Base-by-base conservation (phyloP, 768 basidiomycete species). In the Russula vinacea region DNA sequence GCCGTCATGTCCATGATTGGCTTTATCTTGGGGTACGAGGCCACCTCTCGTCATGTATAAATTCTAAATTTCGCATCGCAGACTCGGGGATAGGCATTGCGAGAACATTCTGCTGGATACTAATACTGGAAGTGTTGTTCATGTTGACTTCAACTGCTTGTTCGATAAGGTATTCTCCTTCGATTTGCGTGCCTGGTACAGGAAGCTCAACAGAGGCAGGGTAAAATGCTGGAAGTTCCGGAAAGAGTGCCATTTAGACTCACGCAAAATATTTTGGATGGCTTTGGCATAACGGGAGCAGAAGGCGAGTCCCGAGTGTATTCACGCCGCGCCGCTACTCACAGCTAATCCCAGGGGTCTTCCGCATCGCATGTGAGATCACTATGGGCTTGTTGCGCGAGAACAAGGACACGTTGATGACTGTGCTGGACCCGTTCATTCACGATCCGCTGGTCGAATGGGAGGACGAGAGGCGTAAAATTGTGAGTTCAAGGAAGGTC, bases 1-100 rank as follows among this genome's bases (percentile, higher is more conserved):
- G 97, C 96, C 0, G 97, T 98, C 59, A 98, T 97, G 89, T 97
- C 91, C 1, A 98, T 99, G 91, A 91, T 98, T 24, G 97, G 97
- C 13, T 96, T 91, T 70, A 94, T 99, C 49, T 79, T 98, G 14
- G 96, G 96, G 94, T 96, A 67, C 60, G 86, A 72, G n/a, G 37
- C 59, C 26, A 47, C 9, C 29, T 16, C 7, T 13, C 19, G 5
- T 35, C 22, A 29, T 6, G 39, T 24, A 6, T 37, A 39, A 42
- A 32, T 60, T 39, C 10, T 52, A 42, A 56, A 26, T 47, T 17
- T 53, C 33, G 24, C 26, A 19, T 51, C 19, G 39, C 56, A 96
- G 95, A n/a, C 80, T 99, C n/a, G 97, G 97, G 14, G 97, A 99
- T 74, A 83, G 97, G 45, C 97, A 99, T 72, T 86, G 89, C 70